Evolutionary conservation across 257 asterid genomes (phyloP).

Genomic region (Solanum bulbocastanum): DNA sequence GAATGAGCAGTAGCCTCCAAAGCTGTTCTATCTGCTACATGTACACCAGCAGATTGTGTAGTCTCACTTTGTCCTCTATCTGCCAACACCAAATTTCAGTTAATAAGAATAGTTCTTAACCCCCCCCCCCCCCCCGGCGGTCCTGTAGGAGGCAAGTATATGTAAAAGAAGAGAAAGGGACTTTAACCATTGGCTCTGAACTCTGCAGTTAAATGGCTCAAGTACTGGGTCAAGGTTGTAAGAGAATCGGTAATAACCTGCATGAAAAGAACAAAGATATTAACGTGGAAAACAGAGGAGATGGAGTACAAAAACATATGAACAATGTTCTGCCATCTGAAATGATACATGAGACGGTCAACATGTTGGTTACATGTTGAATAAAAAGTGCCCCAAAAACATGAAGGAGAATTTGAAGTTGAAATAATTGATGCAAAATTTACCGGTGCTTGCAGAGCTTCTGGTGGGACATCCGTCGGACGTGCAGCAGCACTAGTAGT

Average conservation of each 20-base stretch:
- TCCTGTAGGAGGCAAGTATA: not conserved
- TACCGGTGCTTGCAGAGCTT: slow-evolving; percentile 68
- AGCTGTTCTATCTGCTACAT: slow-evolving; percentile 31
- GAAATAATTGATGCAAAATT: slow-evolving; percentile 1
- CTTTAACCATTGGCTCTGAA: slow-evolving; percentile 47
- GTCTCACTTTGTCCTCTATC: slow-evolving; percentile 36
- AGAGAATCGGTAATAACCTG: slow-evolving; percentile 78
- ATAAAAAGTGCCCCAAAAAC: not conserved
- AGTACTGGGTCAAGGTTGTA: slow-evolving; percentile 68
- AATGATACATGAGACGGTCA: not conserved
- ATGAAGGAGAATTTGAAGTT: not conserved
- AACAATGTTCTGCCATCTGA: not conserved
- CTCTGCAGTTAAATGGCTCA: slow-evolving; percentile 68
- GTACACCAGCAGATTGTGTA: slow-evolving; percentile 27
- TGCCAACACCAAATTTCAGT: slow-evolving; percentile 17
- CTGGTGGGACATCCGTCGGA: slow-evolving; percentile 26
- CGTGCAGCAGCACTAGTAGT: slow-evolving; percentile 6
- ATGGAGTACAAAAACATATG: not conserved
- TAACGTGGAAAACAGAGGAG: not conserved
- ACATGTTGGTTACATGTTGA: not conserved
- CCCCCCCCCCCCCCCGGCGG: not conserved
- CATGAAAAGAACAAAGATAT: slow-evolving; percentile 7
- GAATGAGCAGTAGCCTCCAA: slow-evolving; percentile 22
- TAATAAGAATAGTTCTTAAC: not conserved
- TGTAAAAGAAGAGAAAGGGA: slow-evolving; percentile 6